phyloP scores from a whole-genome alignment of 768 basidiomycete species.

The Psilocybe sp. region DNA sequence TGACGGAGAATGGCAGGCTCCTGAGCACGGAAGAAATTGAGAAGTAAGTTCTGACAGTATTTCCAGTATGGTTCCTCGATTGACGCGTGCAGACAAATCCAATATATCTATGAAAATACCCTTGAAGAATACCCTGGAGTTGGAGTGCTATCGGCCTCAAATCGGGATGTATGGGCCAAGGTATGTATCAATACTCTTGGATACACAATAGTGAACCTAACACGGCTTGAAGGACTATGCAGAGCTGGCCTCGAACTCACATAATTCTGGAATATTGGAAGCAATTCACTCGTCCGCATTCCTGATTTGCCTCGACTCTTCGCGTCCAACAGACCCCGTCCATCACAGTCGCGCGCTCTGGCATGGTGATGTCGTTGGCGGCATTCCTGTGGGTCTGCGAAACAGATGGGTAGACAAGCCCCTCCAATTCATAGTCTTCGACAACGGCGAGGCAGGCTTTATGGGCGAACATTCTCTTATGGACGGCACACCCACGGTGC shows the following conservation, averaged over 20 bases:
- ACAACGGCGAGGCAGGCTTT: conserved; percentile 77
- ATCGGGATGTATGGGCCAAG: conserved; percentile 89
- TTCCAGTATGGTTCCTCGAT: neutral
- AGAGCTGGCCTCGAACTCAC: conserved; percentile 52
- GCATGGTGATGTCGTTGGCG: conserved; percentile 68
- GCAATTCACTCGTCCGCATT: conserved; percentile 86
- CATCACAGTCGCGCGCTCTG: conserved; percentile 72
- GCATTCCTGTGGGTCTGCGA: conserved; percentile 53
- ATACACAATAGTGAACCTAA: neutral
- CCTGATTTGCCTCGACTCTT: conserved; percentile 75
- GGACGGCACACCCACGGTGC: conserved; percentile 83
- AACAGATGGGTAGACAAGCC: conserved; percentile 93
- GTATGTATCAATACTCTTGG: conserved; percentile 30
- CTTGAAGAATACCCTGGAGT: conserved; percentile 64
- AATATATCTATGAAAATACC: conserved; percentile 68
- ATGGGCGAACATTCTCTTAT: conserved; percentile 94
- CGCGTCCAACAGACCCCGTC: conserved; percentile 44
- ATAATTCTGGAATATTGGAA: conserved; percentile 64
- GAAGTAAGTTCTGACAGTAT: conserved; percentile 36
- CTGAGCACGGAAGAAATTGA: conserved; percentile 65
- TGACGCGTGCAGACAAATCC: conserved; percentile 52
- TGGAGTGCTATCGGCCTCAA: conserved; percentile 74
- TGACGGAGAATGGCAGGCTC: conserved; percentile 50
- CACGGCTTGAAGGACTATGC: conserved; percentile 54
- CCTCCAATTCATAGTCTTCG: conserved; percentile 79